Conservation (phyloP, 73 alveolate genomes). For the Blepharisma stoltei region DNA sequence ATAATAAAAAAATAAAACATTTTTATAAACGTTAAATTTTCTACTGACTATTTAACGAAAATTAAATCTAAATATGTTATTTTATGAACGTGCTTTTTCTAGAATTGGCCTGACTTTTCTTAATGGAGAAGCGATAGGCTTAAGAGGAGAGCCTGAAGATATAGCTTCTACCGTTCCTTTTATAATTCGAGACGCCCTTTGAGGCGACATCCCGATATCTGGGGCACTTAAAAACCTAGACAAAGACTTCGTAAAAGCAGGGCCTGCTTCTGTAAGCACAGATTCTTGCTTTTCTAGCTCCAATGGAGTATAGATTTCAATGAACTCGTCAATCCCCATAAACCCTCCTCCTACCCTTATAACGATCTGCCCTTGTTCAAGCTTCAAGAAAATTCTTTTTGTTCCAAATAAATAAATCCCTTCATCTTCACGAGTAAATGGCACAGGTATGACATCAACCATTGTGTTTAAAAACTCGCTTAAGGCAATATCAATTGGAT, state of each 20-base stretch:
- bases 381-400: conserved; percentile 48
- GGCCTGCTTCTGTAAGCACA: conserved; percentile 3
- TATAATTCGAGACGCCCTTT: conserved; percentile 19
- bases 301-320: conserved; percentile 41
- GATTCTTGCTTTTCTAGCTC: conserved; percentile 36
- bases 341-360: conserved; percentile 70
- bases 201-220: conserved; percentile 10
- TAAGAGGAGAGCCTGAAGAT: conserved; percentile 21
- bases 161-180: conserved; percentile 19
- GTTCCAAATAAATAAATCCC: conserved; percentile 64
- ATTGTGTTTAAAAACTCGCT: background rate
- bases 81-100: too few relatives aligned
- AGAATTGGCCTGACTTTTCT: too few relatives aligned
- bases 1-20: too few relatives aligned
- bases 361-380: conserved; percentile 52
- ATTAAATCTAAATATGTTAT: too few relatives aligned
- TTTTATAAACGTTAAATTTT: too few relatives aligned
- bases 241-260: background rate
- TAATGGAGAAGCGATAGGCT: background rate
- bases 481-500: conserved; percentile 17
- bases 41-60: too few relatives aligned
- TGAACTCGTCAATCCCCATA: conserved; percentile 59
- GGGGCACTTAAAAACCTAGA: background rate
- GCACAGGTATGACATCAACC: conserved; percentile 15
- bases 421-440: conserved; percentile 57